Evolutionary conservation across 2,329 filamentous ascomycete genomes (phyloP).

Genomic region (Alternaria sp.): DNA sequence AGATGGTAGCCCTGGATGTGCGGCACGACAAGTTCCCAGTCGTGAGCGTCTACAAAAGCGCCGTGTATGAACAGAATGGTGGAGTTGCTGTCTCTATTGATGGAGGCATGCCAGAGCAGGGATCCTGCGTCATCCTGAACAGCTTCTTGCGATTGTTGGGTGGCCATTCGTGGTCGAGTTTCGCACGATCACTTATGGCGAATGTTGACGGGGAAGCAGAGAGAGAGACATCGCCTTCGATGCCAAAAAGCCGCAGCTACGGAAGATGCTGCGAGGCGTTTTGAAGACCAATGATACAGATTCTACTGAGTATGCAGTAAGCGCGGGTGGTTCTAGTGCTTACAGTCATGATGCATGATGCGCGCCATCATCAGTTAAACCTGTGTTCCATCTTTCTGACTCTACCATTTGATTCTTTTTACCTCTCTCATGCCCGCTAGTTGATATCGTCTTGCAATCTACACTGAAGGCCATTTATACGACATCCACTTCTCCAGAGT

Average conservation of each 20-base stretch:
- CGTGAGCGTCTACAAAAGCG: neutral
- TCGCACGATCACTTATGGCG: too few relatives aligned
- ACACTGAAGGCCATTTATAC: conserved; percentile 22
- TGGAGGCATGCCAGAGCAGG: neutral
- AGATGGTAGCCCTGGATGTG: neutral
- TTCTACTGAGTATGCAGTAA: neutral
- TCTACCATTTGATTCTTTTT: too few relatives aligned
- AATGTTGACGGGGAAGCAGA: too few relatives aligned
- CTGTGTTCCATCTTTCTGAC: too few relatives aligned
- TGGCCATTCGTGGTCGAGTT: too few relatives aligned
- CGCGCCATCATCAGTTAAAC: too few relatives aligned
- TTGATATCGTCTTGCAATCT: too few relatives aligned
- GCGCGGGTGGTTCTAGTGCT: neutral
- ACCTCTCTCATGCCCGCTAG: too few relatives aligned
- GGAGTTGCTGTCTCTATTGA: neutral
- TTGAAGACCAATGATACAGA: neutral
- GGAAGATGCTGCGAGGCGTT: neutral
- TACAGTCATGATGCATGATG: too few relatives aligned
- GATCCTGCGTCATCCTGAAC: rapidly evolving
- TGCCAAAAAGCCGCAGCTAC: too few relatives aligned
- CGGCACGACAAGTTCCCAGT: neutral
- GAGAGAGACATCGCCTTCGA: too few relatives aligned
- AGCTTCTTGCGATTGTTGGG: neutral
- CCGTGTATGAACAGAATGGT: neutral
- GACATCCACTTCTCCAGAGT: conserved; percentile 23